Base-by-base conservation (phyloP, 1,284 basidiomycete genomes). In the Ceratobasidium sp. region DNA sequence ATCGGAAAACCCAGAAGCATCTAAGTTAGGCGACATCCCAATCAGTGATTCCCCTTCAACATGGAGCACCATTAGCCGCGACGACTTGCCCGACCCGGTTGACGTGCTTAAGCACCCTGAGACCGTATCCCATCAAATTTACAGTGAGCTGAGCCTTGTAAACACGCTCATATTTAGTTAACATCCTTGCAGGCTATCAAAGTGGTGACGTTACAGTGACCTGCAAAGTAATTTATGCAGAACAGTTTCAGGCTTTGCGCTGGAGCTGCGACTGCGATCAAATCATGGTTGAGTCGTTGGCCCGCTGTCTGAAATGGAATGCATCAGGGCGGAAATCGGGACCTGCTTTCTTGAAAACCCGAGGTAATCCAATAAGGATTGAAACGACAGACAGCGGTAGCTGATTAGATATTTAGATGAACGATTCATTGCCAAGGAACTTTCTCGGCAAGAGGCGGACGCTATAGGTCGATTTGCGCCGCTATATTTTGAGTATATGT, bases 401-500 rank as follows among this genome's bases (percentile, higher is more conserved):
- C 36, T 50, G 27, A 51, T 5, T 57, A 33, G 71, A 48, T 4
- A 48, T 64, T 50, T 79, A 95, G 98, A 99, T 81, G 96, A 99
- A 81, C 95, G 98, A 3, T 97, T 99, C 85, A 97, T 99, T 78
- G 95, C 98, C 60, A 99, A 99, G 81, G 97, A 98, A 80, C 89
- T 99, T 41, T 98, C 96, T 0, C 89, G 91, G 73, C 88, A 94
- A 50, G 98, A 99, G 82, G 87, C 99, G 79, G 95, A 98, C 80
- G 94, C 95, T 0, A 94, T 99, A 89, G 95, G 97, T 79, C 96
- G 94, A 7, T 99, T 99, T 83, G 98, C 96, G 8, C 97, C 97
- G 0, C 93, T 95, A 2, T 99, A 99, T 83, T 99, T 99, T 81
- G 93, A 97, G 79, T 99, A 99, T 82, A 96, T 99, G 90, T 93